phyloP scores from a whole-genome alignment of 2,329 filamentous ascomycete species.

The Didymella pinodella region DNA sequence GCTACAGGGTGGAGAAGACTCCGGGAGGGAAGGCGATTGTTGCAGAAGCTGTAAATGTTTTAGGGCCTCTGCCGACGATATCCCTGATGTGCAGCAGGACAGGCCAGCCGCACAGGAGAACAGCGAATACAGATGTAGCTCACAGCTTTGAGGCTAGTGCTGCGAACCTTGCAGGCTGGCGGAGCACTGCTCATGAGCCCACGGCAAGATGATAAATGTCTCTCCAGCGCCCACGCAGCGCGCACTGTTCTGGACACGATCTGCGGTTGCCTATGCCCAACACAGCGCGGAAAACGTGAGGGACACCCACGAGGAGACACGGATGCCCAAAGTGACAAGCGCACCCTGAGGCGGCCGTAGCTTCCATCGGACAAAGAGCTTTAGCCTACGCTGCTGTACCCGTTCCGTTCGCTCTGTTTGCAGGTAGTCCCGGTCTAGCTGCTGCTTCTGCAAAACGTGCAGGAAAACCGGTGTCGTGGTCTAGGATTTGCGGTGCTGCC shows the following conservation, averaged over 20 bases:
- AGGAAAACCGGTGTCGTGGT: slow-evolving; percentile 15
- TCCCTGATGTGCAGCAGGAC: slow-evolving; percentile 17
- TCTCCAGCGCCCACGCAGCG: slow-evolving; percentile 15
- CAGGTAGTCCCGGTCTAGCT: slow-evolving; percentile 14
- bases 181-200: slow-evolving; percentile 8
- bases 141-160: slow-evolving; percentile 8
- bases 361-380: slow-evolving; percentile 7
- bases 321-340: background rate
- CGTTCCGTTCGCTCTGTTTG: slow-evolving; percentile 13
- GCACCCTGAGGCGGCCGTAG: slow-evolving; percentile 11
- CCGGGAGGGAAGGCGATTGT: slow-evolving; percentile 5
- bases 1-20: slow-evolving; percentile 12
- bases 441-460: slow-evolving; percentile 20
- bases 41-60: slow-evolving; percentile 13
- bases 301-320: slow-evolving; percentile 13
- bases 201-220: slow-evolving; percentile 19
- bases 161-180: slow-evolving; percentile 12
- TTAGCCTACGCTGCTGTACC: slow-evolving; percentile 6
- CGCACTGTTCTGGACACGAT: slow-evolving; percentile 19
- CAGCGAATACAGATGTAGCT: slow-evolving; percentile 7
- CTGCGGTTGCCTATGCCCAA: slow-evolving; percentile 19
- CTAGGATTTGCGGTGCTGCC: slow-evolving; percentile 7
- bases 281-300: slow-evolving; percentile 16
- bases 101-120: slow-evolving; percentile 8
- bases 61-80: slow-evolving; percentile 10